Base-by-base conservation (phyloP, 2,329 filamentous ascomycete species). In the Pseudocercospora cruenta region DNA sequence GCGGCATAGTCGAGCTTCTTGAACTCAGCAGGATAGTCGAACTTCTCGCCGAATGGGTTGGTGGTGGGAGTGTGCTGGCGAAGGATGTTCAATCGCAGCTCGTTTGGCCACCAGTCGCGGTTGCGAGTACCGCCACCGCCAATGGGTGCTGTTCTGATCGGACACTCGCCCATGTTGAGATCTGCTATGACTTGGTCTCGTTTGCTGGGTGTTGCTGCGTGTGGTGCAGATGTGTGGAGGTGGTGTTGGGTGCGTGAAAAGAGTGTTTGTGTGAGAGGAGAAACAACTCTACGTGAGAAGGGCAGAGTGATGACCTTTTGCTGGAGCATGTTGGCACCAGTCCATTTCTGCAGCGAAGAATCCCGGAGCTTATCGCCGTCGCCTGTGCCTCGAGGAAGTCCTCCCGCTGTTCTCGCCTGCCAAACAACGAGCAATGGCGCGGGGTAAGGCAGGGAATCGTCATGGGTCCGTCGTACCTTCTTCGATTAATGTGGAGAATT, bases 21-120 rank as follows among this genome's bases (percentile, higher is more conserved):
- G 83, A 93, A 93, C 31, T 90, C 90, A 28, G 85, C 82, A 19
- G 85, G 84, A 79, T 94, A 94, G 82, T 93, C 86, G 74, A 92
- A 92, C 67, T 85, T 81, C 69, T 84, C 81, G 73, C 80, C 84
- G 70, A 88, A 77, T 0, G 91, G 91, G 78, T 91, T 90, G 69
- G 86, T 86, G 65, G 83, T 81, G 22, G 83, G 75, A 39, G 85
- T 87, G 77, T 92, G 86, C 80, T 93, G 91, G 75, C 91, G 90
- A 61, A 94, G 86, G 74, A 93, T 88, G 81, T 90, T 88, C 71
- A 92, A 83, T 75, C 83, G 86, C 69, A 93, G 80, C 72, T 85
- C 81, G 65, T 88, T 84, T 62, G 91, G 91, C 91, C 91, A 93
- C 88, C 90, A 92, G 82, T 93, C 89, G 62, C 73, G 75, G 82